Percentiles rank a stretch among this genome's conserved stretches.
These are phyloP conservation scores for Nannochloropsis salina DNA, from an alignment of 108 stramenopile species.

Conservation along the genomic window DNA sequence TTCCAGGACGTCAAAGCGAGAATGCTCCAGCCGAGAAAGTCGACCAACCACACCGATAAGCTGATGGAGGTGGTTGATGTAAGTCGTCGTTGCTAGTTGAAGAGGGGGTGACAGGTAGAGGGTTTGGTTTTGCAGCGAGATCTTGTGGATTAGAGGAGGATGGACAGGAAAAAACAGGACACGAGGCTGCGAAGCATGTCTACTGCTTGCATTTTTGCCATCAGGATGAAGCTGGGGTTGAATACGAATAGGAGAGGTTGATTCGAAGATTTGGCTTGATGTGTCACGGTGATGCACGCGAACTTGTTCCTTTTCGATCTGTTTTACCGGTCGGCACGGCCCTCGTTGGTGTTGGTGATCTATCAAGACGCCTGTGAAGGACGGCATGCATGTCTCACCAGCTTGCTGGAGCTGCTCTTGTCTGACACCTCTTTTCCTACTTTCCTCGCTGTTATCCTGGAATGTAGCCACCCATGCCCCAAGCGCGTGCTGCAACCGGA, in stretches of 20 bases:
- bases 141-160: background rate
- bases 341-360: background rate
- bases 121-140: background rate
- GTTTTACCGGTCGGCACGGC: background rate
- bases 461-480: background rate
- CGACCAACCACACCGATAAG: background rate
- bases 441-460: background rate
- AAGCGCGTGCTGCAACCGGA: conserved; percentile 59
- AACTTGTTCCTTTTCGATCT: background rate
- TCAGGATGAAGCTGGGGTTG: no score
- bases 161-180: background rate
- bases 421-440: background rate
- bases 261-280: no score
- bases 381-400: no score
- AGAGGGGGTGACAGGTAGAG: background rate
- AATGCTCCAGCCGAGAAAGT: background rate
- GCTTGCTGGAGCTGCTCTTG: background rate
- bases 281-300: background rate
- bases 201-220: background rate
- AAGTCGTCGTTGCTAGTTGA: background rate
- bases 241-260: no score
- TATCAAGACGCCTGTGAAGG: no score
- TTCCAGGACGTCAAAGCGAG: background rate
- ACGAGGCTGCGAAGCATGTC: background rate
- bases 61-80: background rate